Base-by-base conservation (phyloP, 2,329 filamentous ascomycete species). In the Aphanocladium album region DNA sequence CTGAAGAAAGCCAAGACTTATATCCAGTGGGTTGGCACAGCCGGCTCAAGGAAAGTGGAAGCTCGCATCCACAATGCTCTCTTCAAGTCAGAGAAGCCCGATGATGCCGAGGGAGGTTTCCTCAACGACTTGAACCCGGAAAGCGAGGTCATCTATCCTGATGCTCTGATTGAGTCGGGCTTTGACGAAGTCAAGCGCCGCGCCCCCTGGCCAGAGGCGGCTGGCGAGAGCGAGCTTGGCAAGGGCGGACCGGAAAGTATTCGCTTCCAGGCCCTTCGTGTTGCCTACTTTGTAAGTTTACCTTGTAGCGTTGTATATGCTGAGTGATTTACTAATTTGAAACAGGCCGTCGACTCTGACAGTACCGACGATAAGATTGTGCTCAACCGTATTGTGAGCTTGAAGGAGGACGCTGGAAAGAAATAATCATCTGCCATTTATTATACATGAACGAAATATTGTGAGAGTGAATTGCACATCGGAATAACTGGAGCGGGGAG, bases 261-360 rank as follows among this genome's bases (percentile, higher is more conserved):
- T 7, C 82, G 93, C 52, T 98, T 98, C 82, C 93, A 98, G 80
- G 93, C 87, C 2, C 87, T 96, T 81, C 83, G 93, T 27, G 89
- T 93, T 49, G 93, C 89, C 11, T 96, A 96, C 72, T 95, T 95
- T 76, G 81, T 83, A 63, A 79, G 80, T 77, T 5, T 7, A 3
- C 5, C 16, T 46, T 25, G 14, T 7, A 2, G 6, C 30, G 1
- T 23, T 27, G 0, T 47, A 8, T 45, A 27, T 21, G 9, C 6
- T 33, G 63, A 59, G 57, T n/a, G 1, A 16, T 19, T 43, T 23
- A 5, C 67, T 70, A 63, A 70, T 41, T 19, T 39, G 30, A 2
- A 19, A 5, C 19, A 82, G 86, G 86, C 79, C 63, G 80, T 96
- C 73, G 93, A 97, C 72, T 84, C 83, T 54, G 91, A 96, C 68